phyloP scores from a whole-genome alignment of 352 stramenopile species.

The Globisporangium parvum region DNA sequence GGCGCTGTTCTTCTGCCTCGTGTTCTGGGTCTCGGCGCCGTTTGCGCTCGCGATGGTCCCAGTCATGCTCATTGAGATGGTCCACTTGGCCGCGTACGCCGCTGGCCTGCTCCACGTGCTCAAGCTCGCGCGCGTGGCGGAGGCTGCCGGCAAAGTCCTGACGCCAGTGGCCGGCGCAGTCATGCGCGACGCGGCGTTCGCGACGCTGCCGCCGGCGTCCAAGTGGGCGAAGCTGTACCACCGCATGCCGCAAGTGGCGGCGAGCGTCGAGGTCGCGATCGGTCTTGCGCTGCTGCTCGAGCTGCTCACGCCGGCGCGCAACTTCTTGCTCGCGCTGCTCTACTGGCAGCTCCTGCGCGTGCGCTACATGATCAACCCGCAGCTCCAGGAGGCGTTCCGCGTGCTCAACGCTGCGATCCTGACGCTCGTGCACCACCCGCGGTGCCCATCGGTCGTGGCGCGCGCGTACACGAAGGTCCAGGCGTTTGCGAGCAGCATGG shows the following conservation, averaged over 20 bases:
- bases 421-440: conserved; percentile 53
- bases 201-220: conserved; percentile 37
- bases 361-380: conserved; percentile 88
- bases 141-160: conserved; percentile 42
- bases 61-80: conserved; percentile 73
- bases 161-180: conserved; percentile 51
- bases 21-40: conserved; percentile 81
- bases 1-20: conserved; percentile 77
- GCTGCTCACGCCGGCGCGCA: conserved; percentile 75
- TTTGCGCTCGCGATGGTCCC: conserved; percentile 73
- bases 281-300: conserved; percentile 77
- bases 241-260: conserved; percentile 66
- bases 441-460: conserved; percentile 50
- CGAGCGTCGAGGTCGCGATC: conserved; percentile 80
- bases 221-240: conserved; percentile 85
- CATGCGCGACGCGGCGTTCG: conserved; percentile 55
- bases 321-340: conserved; percentile 81
- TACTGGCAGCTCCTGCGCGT: conserved; percentile 89
- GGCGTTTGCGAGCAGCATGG: conserved; percentile 63
- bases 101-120: conserved; percentile 54
- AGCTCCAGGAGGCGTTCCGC: conserved; percentile 80
- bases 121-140: conserved; percentile 33
- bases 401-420: conserved; percentile 59
- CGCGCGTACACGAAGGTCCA: conserved; percentile 65
- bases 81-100: conserved; percentile 68